A percentile compares a stretch with the other conserved stretches of the same genome.
Evolutionary conservation across 352 stramenopile species (phyloP).

Genomic region (Globisporangium uncinulatum): DNA sequence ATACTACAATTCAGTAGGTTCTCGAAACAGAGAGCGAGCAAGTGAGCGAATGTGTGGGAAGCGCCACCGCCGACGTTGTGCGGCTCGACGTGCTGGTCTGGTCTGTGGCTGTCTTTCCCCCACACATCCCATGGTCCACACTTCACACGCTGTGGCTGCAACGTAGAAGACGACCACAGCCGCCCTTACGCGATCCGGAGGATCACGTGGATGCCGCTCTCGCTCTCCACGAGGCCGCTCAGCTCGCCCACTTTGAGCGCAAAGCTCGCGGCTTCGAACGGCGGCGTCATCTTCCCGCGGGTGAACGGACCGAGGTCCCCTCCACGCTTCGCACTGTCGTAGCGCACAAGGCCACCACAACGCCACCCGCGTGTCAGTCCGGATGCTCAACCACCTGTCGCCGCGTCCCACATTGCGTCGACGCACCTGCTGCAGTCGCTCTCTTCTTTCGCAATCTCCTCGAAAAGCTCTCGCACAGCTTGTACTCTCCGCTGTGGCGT

Average conservation of each 20-base stretch:
- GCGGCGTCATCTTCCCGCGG: slow-evolving; percentile 89
- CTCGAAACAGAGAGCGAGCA: no score
- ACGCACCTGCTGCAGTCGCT: slow-evolving; percentile 84
- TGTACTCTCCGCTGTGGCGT: slow-evolving; percentile 15
- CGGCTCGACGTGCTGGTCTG: no score
- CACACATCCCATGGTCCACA: neutral
- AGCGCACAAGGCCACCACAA: neutral
- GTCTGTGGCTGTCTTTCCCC: no score
- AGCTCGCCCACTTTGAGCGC: slow-evolving; percentile 91
- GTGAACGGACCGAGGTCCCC: slow-evolving; percentile 88
- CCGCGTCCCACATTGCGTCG: no score
- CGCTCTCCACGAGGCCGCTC: slow-evolving; percentile 93
- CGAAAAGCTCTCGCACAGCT: slow-evolving; percentile 64
- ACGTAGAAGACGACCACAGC: neutral
- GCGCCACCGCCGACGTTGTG: no score
- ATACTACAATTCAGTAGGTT: no score
- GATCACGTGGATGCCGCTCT: slow-evolving; percentile 97
- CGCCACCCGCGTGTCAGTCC: no score
- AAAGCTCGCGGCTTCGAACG: slow-evolving; percentile 91
- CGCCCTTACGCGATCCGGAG: slow-evolving; percentile 73
- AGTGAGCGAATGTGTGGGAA: no score
- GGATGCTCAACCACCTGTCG: no score
- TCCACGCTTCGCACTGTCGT: slow-evolving; percentile 78
- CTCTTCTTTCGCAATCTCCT: slow-evolving; percentile 83
- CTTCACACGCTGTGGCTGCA: neutral